Percentiles rank a stretch among this genome's conserved stretches.
These are phyloP conservation scores for Paracoccidioides brasiliensis DNA, from an alignment of 2,329 filamentous ascomycete species.

Conservation along the genomic window DNA sequence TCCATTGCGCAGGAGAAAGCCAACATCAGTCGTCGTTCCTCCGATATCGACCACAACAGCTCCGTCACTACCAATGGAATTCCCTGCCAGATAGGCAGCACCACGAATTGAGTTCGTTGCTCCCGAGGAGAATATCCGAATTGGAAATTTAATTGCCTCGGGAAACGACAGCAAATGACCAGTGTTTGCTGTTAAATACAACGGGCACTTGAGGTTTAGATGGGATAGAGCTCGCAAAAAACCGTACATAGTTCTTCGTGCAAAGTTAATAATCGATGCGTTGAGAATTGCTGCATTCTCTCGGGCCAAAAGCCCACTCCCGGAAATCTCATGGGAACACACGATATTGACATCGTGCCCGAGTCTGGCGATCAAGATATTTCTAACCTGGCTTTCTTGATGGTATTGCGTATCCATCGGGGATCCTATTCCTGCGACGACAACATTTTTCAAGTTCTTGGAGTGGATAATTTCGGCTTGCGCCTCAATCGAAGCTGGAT, in stretches of 20 bases:
- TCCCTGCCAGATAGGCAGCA: conserved; percentile 44
- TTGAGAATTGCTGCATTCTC: conserved; percentile 55
- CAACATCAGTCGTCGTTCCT: conserved; percentile 53
- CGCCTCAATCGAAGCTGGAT: neutral
- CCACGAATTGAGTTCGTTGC: conserved; percentile 53
- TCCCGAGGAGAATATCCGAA: conserved; percentile 49
- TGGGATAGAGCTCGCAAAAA: conserved; percentile 42
- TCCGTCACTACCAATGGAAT: conserved; percentile 12
- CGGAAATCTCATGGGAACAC: conserved; percentile 8
- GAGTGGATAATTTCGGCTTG: conserved; percentile 1
- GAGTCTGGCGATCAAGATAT: conserved; percentile 2
- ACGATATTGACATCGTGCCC: conserved; percentile 5
- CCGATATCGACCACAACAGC: conserved; percentile 49
- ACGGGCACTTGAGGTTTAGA: conserved; percentile 39
- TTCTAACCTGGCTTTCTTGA: conserved; percentile 4
- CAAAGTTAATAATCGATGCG: conserved; percentile 47
- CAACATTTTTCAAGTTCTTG: conserved; percentile 5
- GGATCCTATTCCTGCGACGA: conserved; percentile 5
- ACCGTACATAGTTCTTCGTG: conserved; percentile 42
- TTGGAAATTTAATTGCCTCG: conserved; percentile 43
- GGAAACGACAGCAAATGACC: conserved; percentile 46
- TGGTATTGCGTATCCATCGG: conserved; percentile 7
- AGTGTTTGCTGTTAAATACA: conserved; percentile 53
- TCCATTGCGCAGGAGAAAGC: conserved; percentile 46
- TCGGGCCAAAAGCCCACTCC: conserved; percentile 39